Base-by-base conservation (phyloP, 441 rosid species). In the Aquilaria agallochum region DNA sequence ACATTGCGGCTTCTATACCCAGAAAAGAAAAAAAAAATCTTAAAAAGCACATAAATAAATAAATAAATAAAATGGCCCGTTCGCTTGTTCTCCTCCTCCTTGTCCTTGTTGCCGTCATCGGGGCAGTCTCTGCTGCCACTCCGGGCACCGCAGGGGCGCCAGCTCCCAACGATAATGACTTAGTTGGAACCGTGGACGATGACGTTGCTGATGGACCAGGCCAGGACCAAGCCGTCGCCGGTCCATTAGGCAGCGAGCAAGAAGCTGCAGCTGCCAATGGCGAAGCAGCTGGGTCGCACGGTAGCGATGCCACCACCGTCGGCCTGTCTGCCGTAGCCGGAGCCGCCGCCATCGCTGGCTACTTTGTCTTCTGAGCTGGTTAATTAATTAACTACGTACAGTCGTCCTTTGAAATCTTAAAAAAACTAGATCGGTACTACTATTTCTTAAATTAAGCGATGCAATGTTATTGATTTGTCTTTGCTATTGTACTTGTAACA, bases 71-170 rank as follows among this genome's bases (percentile, higher is more conserved):
- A 53, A 85, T 85, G 91, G 86, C 76, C 13, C 73, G 79, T 55
- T 75, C 77, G 74, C 53, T 74, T 60, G 50, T 70, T 53, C 48
- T 77, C 65, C 55, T 81, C 13, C 74, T 79, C 11, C 75, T 83
- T 27, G 46, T 83, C 64, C 62, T 85, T 14, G 61, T 78, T 27
- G 86, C 85, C 68, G n/a, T 88, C 3, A 55, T 80, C 51, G 83
- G 87, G 44, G 36, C 80, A n/a, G 80, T 70, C 15, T 68, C 78
- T 2, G 92, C 85, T 2, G 79, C 78, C 2, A 34, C 40, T 57
- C 34, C 46, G 2, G 45, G 78, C 30, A 57, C 80, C 0, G 47
- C 80, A 33, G 14, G 76, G 11, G 51, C 13, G 9, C 12, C 76
- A 5, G 59, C 56, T 0, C 77, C 83, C 7, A 34, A 31, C 7